Base-by-base conservation (phyloP, 169 alveolate genomes). In the Cyclospora cayetanensis region DNA sequence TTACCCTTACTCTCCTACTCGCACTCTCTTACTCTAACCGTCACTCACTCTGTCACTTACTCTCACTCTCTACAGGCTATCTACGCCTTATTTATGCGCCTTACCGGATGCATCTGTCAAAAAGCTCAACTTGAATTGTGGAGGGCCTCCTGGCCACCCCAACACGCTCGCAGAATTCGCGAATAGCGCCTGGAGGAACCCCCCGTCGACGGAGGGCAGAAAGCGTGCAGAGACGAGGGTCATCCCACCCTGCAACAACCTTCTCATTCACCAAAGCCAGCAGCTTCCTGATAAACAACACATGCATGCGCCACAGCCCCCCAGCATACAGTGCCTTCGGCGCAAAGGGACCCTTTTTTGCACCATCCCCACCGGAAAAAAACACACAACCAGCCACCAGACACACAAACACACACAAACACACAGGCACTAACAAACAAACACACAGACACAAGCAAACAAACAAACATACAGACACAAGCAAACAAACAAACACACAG, bases 191-290 rank as follows among this genome's bases (percentile, higher is more conserved):
- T 22, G 99, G 96, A 22, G 98, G 96, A 91, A 98, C 98, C 0
- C 99, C 99, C 89, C 99, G 97, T 52, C 99, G 95, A 65, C 99
- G 96, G 79, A 99, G 94, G 35, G 99, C 99, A 29, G 99, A 95
- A 20, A 99, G 95, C n/a, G 99, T 98, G 18, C 99, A 99, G 97
- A 99, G 95, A 74, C 99, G 95, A 12, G 99, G 99, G 93, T 99
- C 99, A 90, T 98, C 99, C 99, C 99, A 99, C 27, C 99, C 99
- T 7, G 95, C 93, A 29, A 98, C 99, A 25, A 46, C 22, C 42
- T 74, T 53, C 39, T 95, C 97, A 52, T 97, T 96, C 3, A 99
- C 99, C 66, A 99, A 92, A 37, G 97, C 95, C 27, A 97, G 94
- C 41, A 99, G 96, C 94, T 98, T 98, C 35, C 93, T 79, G 86